phyloP scores from a whole-genome alignment of 2,329 filamentous ascomycete genomes.

The Scedosporium boydii region DNA sequence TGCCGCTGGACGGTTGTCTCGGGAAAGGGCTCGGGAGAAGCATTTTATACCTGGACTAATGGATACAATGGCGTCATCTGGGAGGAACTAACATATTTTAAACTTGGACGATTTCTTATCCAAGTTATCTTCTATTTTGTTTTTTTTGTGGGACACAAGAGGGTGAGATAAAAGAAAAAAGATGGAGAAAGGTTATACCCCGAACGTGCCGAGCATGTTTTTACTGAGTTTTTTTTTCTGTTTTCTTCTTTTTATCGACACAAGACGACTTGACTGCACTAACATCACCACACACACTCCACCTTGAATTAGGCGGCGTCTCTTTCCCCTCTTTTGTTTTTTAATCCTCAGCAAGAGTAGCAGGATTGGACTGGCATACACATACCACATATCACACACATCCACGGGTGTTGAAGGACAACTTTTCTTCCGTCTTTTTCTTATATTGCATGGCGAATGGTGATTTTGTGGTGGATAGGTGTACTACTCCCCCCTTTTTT shows the following conservation, averaged over 20 bases:
- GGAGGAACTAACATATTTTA: not conserved
- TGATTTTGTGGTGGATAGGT: not conserved
- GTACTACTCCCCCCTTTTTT: not conserved
- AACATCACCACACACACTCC: too few species aligned
- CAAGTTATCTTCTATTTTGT: not conserved
- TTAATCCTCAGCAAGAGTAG: too few species aligned
- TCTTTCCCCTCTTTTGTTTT: too few species aligned
- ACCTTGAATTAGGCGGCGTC: too few species aligned
- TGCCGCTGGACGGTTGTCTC: constrained; percentile 6
- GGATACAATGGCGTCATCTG: not conserved
- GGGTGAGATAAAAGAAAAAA: not conserved
- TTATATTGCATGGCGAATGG: not conserved
- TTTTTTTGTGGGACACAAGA: not conserved
- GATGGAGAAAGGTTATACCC: not conserved
- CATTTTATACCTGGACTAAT: not conserved
- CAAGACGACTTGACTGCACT: too few species aligned
- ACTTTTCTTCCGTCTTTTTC: not conserved
- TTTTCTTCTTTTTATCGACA: not conserved
- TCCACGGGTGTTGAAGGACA: not conserved
- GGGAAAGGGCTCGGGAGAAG: not conserved
- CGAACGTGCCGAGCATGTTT: not conserved
- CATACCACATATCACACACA: not conserved
- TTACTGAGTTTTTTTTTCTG: not conserved
- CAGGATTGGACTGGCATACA: not conserved
- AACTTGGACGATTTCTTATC: not conserved